Evolutionary conservation across 1,139 yeast genomes (phyloP).

Genomic region (Debaryomyces subglobosus): DNA sequence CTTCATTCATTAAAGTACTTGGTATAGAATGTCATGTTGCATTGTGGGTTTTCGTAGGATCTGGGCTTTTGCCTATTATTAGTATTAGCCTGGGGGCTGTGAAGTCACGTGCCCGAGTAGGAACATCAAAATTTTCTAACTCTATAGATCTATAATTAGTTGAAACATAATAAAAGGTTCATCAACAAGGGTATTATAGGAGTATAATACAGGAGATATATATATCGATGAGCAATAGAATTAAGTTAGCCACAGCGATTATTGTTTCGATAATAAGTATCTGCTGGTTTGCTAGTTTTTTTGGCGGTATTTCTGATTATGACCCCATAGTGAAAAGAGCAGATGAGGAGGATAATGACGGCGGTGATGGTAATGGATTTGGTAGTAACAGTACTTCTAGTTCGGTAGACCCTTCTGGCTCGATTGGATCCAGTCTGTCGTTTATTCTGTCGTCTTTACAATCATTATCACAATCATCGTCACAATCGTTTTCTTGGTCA

Average conservation of each 20-base stretch:
- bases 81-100: not conserved
- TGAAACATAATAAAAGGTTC: not conserved
- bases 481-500: not conserved
- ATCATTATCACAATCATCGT: no score
- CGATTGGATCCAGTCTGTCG: not conserved
- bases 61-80: not conserved
- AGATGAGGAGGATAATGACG: not conserved
- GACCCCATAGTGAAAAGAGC: constrained; percentile 2
- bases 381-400: not conserved
- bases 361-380: not conserved
- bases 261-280: not conserved
- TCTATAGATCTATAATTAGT: not conserved
- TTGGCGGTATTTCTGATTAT: not conserved
- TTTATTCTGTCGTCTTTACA: no score
- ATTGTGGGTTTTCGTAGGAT: not conserved
- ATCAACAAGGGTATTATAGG: not conserved
- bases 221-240: not conserved
- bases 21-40: not conserved
- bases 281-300: not conserved
- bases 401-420: not conserved
- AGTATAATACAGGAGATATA: not conserved
- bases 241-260: not conserved
- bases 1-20: not conserved
- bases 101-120: not conserved
- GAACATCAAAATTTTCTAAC: not conserved